Evolutionary conservation across 2,329 filamentous ascomycete genomes (phyloP).

Genomic region (Metarhizium guizhouense): DNA sequence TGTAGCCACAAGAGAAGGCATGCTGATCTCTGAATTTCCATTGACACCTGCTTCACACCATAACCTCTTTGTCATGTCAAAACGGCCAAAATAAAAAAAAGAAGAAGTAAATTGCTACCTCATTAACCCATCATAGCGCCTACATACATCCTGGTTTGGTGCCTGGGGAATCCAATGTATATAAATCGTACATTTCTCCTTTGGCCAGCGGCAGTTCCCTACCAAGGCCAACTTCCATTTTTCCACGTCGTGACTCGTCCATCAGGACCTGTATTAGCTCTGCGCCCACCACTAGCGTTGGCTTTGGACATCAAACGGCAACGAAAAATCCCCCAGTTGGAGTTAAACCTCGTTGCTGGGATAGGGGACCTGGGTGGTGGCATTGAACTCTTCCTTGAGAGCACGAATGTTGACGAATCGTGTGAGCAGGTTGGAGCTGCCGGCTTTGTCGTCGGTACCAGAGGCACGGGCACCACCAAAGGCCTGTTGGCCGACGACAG

Average conservation of each 20-base stretch:
- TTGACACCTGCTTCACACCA: too few species aligned
- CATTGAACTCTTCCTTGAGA: slow-evolving; percentile 67
- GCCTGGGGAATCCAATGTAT: not conserved
- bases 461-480: slow-evolving; percentile 61
- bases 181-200: not conserved
- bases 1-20: too few species aligned
- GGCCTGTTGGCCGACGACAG: slow-evolving; percentile 64
- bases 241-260: not conserved
- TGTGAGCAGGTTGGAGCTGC: slow-evolving; percentile 52
- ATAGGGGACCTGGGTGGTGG: slow-evolving; percentile 55
- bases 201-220: not conserved
- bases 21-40: too few species aligned
- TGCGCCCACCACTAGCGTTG: not conserved
- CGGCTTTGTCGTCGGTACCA: slow-evolving; percentile 67
- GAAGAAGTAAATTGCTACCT: not conserved
- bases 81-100: too few species aligned
- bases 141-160: not conserved
- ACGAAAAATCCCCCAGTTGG: not conserved
- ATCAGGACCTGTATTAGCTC: not conserved
- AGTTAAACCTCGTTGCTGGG: slow-evolving; percentile 58
- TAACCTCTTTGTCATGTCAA: too few species aligned
- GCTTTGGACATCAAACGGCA: too few species aligned
- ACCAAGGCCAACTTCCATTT: not conserved
- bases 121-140: not conserved
- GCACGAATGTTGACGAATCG: slow-evolving; percentile 59